Evolutionary conservation across 2,329 filamentous ascomycete genomes (phyloP), one percentile per base, ranked within the genome.

Genomic region (Emmonsiellopsis sp.): DNA sequence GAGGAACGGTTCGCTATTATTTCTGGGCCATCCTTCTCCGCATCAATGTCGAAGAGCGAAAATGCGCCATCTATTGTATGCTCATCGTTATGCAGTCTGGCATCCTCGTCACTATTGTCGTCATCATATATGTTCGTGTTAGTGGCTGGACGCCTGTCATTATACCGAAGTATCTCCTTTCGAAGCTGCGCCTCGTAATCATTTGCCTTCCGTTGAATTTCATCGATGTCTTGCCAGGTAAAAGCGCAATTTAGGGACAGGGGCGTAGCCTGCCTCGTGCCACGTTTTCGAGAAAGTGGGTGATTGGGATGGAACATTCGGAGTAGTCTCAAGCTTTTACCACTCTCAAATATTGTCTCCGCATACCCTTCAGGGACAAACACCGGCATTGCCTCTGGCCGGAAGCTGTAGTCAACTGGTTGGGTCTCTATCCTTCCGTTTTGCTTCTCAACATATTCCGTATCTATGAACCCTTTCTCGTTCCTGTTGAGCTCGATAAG

Each of bases 301-400:
- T 94, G 87, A 1, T 83, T 75, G 5, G 87, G 79, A 64, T 93
- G 86, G 59, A 86, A 82, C 20, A 75, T 73, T 60, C 83, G 80
- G 47, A 95, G 75, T 52, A 93, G 83, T 7, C 86, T 81, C 47
- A 95, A 70, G 64, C 86, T 92, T 61, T 80, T 81, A 3, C 88
- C 89, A 3, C 84, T 86, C 65, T 94, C 88, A 58, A 92, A 91
- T n/a, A 93, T 81, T 5, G 77, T 73, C 50, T 80, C 77, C 2
- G 82, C 84, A 59, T 91, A 79, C 54, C 93, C 87, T 5, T 74
- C 67, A 0, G 84, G 79, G 44, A 94, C 76, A 59, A 93, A 93
- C 1, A 77, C 74, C 0, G 88, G 88, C 70, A 93, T 82, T 57
- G 80, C 80, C 31, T 79, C 73, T 20, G 60, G 56, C 20, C 58